Evolutionary conservation across 257 asterid genomes (phyloP), one percentile per base, ranked within the genome.

Genomic region (Plantago elongata): DNA sequence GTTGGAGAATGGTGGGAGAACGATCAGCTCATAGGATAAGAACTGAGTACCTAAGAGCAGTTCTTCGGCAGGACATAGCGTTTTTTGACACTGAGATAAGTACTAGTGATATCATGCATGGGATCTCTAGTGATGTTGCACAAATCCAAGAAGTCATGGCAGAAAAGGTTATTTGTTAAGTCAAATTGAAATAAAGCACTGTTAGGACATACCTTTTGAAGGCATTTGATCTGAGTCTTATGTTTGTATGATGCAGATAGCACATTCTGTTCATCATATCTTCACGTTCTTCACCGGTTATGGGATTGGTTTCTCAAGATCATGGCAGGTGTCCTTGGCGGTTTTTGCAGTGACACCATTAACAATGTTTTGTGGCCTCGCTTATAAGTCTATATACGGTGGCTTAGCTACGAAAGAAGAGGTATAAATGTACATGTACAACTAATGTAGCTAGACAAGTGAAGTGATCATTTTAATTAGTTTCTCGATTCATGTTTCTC

Each of bases 81-180:
- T 89, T 77, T 72, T 89, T 89, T 11, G 97, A 86, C 76, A 89
- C 84, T 7, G 79, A 83, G 50, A 59, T 89, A 17, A 82, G 78
- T 51, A 86, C 97, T 0, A 72, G 91, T 54, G 97, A 86, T 65
- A 78, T 89, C 18, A 89, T 89, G 97, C 97, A 89, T 66, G 95
- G 97, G 63, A 89, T 89, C 71, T 84, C 95, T 12, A 86, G 94
- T 50, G 97, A 89, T 60, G 97, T 89, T 51, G 95, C 95, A 57
- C 94, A 84, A 67, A 89, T 89, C 61, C 95, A 89, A 76, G 97
- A 86, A 84, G 91, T 89, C 45, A 86, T 86, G 94, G 86, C 94
- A 17, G 95, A 89, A 54, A 89, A 89, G 95, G 97, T 89, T 63
- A 37, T n/a, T 34, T 8, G 16, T 14, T 16, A n/a, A 68, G 13